phyloP scores from a whole-genome alignment of 2,329 filamentous ascomycete genomes.

The Apiospora saccharicola region DNA sequence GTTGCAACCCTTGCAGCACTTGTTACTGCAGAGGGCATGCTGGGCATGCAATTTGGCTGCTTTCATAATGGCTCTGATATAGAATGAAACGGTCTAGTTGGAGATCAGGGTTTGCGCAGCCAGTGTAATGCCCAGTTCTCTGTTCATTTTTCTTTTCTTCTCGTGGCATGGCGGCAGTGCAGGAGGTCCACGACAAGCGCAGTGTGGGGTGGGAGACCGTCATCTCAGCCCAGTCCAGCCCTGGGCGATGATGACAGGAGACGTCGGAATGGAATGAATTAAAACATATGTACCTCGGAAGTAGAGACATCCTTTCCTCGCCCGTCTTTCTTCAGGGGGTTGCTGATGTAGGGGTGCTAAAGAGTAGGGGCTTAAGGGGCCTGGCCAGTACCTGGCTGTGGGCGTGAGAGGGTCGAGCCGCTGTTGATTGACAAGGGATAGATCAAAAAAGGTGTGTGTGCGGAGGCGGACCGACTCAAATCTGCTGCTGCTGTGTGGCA shows the following conservation, averaged over 20 bases:
- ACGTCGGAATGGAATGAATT: conserved; percentile 12
- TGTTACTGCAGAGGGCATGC: conserved; percentile 14
- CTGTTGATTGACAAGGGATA: conserved; percentile 18
- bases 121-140: neutral
- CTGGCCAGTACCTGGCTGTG: neutral
- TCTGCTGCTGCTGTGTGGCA: conserved; percentile 20
- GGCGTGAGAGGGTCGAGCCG: conserved; percentile 13
- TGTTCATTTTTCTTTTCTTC: neutral
- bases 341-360: conserved; percentile 1
- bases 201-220: conserved; percentile 12
- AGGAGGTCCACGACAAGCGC: conserved; percentile 2
- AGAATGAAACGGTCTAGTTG: conserved; percentile 30
- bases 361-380: conserved; percentile 18
- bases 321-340: neutral
- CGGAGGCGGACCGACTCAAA: conserved; percentile 20
- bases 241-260: conserved; percentile 18
- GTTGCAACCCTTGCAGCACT: conserved; percentile 21
- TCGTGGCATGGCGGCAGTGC: conserved; percentile 12
- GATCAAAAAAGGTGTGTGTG: conserved; percentile 18
- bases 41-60: conserved; percentile 22
- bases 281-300: conserved; percentile 15
- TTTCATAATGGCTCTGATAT: conserved; percentile 28
- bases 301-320: conserved; percentile 8
- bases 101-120: conserved; percentile 28
- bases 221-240: conserved; percentile 21